phyloP scores from a whole-genome alignment of 805 yeast genomes.

The Candida adriatica region DNA sequence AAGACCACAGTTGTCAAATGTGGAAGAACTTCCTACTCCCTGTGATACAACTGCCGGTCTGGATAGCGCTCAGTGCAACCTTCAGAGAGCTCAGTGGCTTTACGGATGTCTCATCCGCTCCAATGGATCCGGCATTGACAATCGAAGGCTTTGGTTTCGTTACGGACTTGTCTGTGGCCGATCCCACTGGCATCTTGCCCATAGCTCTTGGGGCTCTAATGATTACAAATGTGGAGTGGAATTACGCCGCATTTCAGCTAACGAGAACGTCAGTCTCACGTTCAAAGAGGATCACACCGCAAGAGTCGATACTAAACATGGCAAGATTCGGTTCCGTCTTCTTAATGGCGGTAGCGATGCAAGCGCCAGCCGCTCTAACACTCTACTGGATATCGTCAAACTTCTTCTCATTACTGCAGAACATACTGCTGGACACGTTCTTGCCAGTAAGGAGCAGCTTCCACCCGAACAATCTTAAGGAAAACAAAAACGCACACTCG shows the following conservation, averaged over 20 bases:
- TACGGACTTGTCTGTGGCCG: slow-evolving; percentile 49
- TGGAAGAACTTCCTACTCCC: slow-evolving; percentile 81
- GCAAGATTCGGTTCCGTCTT: slow-evolving; percentile 72
- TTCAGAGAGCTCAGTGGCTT: slow-evolving; percentile 68
- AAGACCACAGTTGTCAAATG: slow-evolving; percentile 57
- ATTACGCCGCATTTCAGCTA: slow-evolving; percentile 51
- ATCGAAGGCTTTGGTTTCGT: slow-evolving; percentile 58
- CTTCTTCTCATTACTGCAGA: slow-evolving; percentile 67
- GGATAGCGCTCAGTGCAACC: slow-evolving; percentile 74
- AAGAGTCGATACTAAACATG: slow-evolving; percentile 59
- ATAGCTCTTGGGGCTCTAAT: slow-evolving; percentile 63
- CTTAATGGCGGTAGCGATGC: slow-evolving; percentile 77
- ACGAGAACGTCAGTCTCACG: slow-evolving; percentile 32
- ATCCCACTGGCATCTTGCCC: slow-evolving; percentile 63
- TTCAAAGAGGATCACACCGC: slow-evolving; percentile 45
- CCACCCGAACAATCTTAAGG: slow-evolving; percentile 1
- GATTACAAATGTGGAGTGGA: slow-evolving; percentile 78
- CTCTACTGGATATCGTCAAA: slow-evolving; percentile 92
- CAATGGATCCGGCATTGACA: slow-evolving; percentile 43
- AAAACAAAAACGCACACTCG: slow-evolving; percentile 3
- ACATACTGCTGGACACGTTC: slow-evolving; percentile 52
- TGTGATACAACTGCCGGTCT: slow-evolving; percentile 75
- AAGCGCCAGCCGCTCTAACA: slow-evolving; percentile 77
- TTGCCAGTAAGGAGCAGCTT: slow-evolving; percentile 16
- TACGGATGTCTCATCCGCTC: slow-evolving; percentile 27